phyloP scores from a whole-genome alignment of 805 yeast genomes.

The Suhomyces canberraensis region DNA sequence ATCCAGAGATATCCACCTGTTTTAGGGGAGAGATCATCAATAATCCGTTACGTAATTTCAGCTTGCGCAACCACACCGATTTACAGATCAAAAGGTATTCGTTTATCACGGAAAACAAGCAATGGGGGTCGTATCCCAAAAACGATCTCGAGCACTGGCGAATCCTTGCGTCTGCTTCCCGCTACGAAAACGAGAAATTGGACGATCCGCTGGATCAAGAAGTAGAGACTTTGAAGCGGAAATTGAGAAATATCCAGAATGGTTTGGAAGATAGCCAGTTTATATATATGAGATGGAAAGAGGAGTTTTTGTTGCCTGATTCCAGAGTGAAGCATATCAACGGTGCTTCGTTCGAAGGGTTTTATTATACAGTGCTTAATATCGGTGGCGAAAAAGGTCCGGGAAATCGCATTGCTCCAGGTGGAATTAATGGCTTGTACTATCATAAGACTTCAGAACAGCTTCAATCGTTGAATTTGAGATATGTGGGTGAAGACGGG shows the following conservation, averaged over 20 bases:
- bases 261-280: conserved; percentile 29
- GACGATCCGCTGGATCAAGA: conserved; percentile 1
- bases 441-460: conserved; percentile 78
- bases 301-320: conserved; percentile 80
- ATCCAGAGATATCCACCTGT: conserved; percentile 66
- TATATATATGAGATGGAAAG: conserved; percentile 94
- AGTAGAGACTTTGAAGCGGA: conserved; percentile 15
- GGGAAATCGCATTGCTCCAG: conserved; percentile 40
- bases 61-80: conserved; percentile 11
- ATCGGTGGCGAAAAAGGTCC: conserved; percentile 37
- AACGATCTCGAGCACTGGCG: conserved; percentile 52
- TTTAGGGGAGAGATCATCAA: conserved; percentile 72
- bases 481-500: conserved; percentile 50
- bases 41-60: conserved; percentile 24
- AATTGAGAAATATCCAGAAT: conserved; percentile 27
- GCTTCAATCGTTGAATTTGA: conserved; percentile 71
- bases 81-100: conserved; percentile 34
- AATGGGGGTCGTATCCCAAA: conserved; percentile 50
- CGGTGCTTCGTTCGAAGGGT: conserved; percentile 89
- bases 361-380: conserved; percentile 82
- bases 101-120: conserved; percentile 53
- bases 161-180: conserved; percentile 37
- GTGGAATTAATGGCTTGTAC: conserved; percentile 75
- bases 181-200: conserved; percentile 46
- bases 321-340: conserved; percentile 55